Base-by-base conservation (phyloP, 1,284 basidiomycete genomes). In the Gastroboletus turbinatus region DNA sequence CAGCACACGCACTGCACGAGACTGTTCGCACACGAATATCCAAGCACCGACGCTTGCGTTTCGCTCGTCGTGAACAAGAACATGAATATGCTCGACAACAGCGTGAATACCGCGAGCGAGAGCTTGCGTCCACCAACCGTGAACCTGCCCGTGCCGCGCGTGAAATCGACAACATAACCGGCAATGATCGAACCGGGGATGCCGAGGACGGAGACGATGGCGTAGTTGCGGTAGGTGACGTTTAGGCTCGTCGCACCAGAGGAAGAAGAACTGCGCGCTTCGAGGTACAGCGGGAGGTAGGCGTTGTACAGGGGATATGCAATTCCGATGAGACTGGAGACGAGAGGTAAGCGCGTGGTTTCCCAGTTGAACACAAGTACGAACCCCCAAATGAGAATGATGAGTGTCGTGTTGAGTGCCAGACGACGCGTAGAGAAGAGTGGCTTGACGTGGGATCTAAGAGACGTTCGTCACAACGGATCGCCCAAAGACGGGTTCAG, bases 11-110 rank as follows among this genome's bases (percentile, higher is more conserved):
- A 65, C 73, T 81, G 74, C 11, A 79, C 81, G 36, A 85, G 68
- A 27, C 75, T 69, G 21, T 77, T 78, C 0, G 78, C 77, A 55
- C 81, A 86, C 43, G 83, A 82, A 62, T 76, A 82, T 0, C 77
- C 84, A 19, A 85, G 73, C 11, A 83, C 73, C 1, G 75, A 74
- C 1, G 71, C 68, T 11, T 74, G 63, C n/a, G 72, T 81, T 49
- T 67, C 76, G 45, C 81, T 80, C 13, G 80, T 81, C 13, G 85
- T 87, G 66, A 86, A 84, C 35, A 80, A 72, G 70, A 86, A 85
- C 58, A 87, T 69, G 67, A 85, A 85, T 46, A 84, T 60, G 8
- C 80, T 82, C 0, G 82, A 81, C 23, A 79, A 57, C n/a, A 73
- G 61, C 0, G 83, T 83, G 30, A 78, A 80, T 30, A 75, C 59